Conservation (phyloP, 2,329 filamentous ascomycete genomes). For the Colletotrichum musicola region DNA sequence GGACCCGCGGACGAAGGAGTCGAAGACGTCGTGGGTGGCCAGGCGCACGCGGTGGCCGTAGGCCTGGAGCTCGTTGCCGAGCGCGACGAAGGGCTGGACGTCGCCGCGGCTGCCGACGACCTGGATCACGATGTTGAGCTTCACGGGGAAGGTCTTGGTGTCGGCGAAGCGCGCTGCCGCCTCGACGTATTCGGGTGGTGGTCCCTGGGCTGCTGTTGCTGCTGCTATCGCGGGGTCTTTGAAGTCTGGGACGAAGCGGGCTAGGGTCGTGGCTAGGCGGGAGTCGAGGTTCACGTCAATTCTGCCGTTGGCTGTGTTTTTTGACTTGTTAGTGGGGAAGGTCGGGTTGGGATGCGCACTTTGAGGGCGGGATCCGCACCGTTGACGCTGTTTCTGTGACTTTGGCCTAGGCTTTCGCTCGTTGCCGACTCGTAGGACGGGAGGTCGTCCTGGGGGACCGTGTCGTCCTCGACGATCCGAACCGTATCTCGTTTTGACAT, state of each 20-base stretch:
- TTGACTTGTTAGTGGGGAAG: neutral
- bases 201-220: conserved; percentile 18
- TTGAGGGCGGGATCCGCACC: neutral
- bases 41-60: conserved; percentile 64
- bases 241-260: conserved; percentile 33
- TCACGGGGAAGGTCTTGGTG: conserved; percentile 20
- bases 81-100: conserved; percentile 67
- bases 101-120: conserved; percentile 66
- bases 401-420: neutral
- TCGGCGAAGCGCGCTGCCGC: conserved; percentile 22
- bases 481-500: conserved; percentile 20
- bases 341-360: neutral
- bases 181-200: conserved; percentile 27
- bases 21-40: conserved; percentile 64
- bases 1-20: conserved; percentile 59
- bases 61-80: conserved; percentile 61
- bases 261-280: conserved; percentile 28
- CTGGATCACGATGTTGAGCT: conserved; percentile 66
- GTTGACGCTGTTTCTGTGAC: conserved; percentile 22
- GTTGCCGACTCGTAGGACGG: conserved; percentile 29
- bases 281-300: conserved; percentile 38
- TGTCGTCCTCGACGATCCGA: conserved; percentile 17
- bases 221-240: conserved; percentile 20
- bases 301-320: conserved; percentile 29
- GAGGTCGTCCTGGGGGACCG: conserved; percentile 19